Evolutionary conservation across 768 basidiomycete genomes (phyloP).

Genomic region (Hirschioporus abietinus): DNA sequence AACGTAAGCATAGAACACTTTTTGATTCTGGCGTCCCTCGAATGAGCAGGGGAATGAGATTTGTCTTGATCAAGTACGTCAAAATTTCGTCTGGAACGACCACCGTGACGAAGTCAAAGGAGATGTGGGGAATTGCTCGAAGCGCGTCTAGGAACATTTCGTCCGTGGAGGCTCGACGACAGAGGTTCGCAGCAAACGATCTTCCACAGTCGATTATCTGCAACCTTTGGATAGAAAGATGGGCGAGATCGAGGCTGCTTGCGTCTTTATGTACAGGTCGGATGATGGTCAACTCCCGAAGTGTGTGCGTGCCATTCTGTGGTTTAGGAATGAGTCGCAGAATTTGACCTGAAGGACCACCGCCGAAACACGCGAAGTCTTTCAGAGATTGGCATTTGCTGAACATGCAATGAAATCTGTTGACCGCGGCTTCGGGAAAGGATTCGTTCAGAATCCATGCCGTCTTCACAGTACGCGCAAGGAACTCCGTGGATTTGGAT

Average conservation of each 20-base stretch:
- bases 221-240: background rate
- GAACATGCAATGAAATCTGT: background rate
- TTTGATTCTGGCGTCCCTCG: no score
- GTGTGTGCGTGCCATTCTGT: background rate
- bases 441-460: background rate
- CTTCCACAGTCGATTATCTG: background rate
- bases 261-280: no score
- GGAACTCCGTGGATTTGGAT: background rate
- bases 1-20: no score
- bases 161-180: background rate
- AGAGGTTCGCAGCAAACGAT: background rate
- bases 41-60: background rate
- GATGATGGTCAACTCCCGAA: background rate
- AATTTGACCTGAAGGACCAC: background rate
- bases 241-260: background rate
- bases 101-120: background rate
- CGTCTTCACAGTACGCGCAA: background rate
- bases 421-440: background rate
- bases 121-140: background rate
- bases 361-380: background rate
- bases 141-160: background rate
- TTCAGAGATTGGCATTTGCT: background rate
- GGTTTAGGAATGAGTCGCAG: background rate
- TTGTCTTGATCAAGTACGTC: background rate
- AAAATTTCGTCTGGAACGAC: background rate